Evolutionary conservation across 495 filamentous ascomycete species (phyloP).

Genomic region (Ascodesmis nigricans): DNA sequence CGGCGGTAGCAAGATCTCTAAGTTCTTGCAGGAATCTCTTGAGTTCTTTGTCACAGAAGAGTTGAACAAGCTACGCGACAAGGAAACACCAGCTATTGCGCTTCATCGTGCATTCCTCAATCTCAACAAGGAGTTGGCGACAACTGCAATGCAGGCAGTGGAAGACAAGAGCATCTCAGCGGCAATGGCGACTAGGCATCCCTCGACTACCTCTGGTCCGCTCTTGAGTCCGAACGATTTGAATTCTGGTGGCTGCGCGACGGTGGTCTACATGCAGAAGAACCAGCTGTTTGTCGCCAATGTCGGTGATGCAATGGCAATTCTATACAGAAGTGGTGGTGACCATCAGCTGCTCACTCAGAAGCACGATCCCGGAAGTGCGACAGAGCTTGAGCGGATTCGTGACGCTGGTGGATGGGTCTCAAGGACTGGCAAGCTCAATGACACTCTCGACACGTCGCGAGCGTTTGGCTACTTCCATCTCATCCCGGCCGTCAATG

Average conservation of each 20-base stretch:
- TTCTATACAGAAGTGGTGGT: constrained; percentile 76
- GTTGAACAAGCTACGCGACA: constrained; percentile 40
- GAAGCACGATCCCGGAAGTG: constrained; percentile 79
- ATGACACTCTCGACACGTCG: constrained; percentile 76
- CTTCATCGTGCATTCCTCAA: constrained; percentile 66
- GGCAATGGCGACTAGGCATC: constrained; percentile 24
- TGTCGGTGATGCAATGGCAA: constrained; percentile 81
- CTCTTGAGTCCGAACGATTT: constrained; percentile 72
- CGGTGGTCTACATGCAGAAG: constrained; percentile 67
- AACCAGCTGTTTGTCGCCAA: constrained; percentile 89
- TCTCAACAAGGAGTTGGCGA: constrained; percentile 84
- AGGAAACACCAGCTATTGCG: constrained; percentile 62
- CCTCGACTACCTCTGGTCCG: constrained; percentile 39
- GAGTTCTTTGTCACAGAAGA: constrained; percentile 62
- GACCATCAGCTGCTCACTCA: constrained; percentile 56
- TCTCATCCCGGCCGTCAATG: constrained; percentile 78
- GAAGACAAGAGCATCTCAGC: constrained; percentile 40
- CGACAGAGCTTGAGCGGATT: constrained; percentile 64
- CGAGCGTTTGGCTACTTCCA: constrained; percentile 87
- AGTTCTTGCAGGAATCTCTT: constrained; percentile 90
- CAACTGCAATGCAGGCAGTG: constrained; percentile 56
- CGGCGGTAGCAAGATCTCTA: constrained; percentile 83
- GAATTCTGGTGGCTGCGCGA: constrained; percentile 72
- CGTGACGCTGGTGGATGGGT: constrained; percentile 90
- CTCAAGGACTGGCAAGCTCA: constrained; percentile 77